phyloP scores from a whole-genome alignment of 73 alveolate species.

The Stentor roeselii region DNA sequence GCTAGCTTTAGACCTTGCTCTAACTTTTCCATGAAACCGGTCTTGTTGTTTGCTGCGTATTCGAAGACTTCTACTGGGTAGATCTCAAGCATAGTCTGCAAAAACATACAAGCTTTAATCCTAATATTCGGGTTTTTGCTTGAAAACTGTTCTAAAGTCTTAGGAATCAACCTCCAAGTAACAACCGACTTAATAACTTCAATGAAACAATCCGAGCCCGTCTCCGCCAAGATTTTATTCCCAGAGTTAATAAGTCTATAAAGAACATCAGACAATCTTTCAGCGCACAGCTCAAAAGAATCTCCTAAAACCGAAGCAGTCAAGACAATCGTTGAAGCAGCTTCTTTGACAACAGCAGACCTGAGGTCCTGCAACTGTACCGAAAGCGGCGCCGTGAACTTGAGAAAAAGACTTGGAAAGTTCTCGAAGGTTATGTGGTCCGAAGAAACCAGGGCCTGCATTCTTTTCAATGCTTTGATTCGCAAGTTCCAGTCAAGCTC shows the following conservation, averaged over 20 bases:
- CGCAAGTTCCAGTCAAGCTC: constrained; percentile 26
- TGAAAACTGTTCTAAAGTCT: constrained; percentile 26
- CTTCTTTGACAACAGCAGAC: constrained; percentile 48
- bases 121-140: constrained; percentile 33
- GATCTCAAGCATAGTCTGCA: constrained; percentile 16
- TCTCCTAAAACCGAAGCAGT: constrained; percentile 37
- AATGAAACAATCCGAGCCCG: constrained; percentile 41
- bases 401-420: constrained; percentile 23
- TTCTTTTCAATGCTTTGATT: background rate
- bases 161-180: constrained; percentile 28
- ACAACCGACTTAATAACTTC: constrained; percentile 29
- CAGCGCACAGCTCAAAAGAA: constrained; percentile 37
- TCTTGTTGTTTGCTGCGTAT: background rate
- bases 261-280: constrained; percentile 30
- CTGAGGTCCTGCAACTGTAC: constrained; percentile 43
- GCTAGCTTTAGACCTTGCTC: constrained; percentile 23
- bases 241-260: constrained; percentile 38
- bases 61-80: constrained; percentile 17
- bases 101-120: constrained; percentile 14
- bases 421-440: background rate
- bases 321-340: constrained; percentile 31
- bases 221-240: constrained; percentile 37
- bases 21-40: background rate
- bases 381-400: constrained; percentile 36
- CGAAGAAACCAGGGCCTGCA: constrained; percentile 32